A percentile compares a stretch with the other conserved stretches of the same genome.
phyloP scores from a whole-genome alignment of 495 filamentous ascomycete species.

The Cercophora sp. region DNA sequence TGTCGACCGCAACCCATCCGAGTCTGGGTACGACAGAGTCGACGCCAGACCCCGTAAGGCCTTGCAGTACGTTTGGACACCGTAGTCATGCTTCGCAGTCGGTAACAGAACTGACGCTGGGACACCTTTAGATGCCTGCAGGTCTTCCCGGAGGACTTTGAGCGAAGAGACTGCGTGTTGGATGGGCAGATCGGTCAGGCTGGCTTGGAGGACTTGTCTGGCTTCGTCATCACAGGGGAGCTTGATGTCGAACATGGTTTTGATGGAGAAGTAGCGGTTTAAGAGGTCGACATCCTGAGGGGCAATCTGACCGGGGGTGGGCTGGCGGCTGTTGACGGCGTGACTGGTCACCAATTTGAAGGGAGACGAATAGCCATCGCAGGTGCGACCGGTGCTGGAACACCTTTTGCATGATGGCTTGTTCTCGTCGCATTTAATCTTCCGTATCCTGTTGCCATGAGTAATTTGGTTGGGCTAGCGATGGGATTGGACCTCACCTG shows the following conservation, averaged over 20 bases:
- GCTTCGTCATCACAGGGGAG: slow-evolving; percentile 11
- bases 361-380: slow-evolving; percentile 24
- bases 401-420: slow-evolving; percentile 29
- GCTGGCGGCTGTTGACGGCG: neutral
- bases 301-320: slow-evolving; percentile 14
- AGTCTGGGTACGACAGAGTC: slow-evolving; percentile 7
- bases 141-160: slow-evolving; percentile 33
- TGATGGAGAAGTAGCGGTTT: slow-evolving; percentile 12
- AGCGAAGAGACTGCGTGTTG: slow-evolving; percentile 36
- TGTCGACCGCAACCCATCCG: neutral
- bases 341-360: slow-evolving; percentile 20
- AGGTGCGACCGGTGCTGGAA: slow-evolving; percentile 21
- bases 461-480: slow-evolving; percentile 24
- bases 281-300: slow-evolving; percentile 16
- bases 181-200: slow-evolving; percentile 34
- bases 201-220: slow-evolving; percentile 23
- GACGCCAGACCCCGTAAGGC: slow-evolving; percentile 10
- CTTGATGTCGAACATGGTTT: slow-evolving; percentile 13
- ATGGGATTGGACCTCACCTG: slow-evolving; percentile 31
- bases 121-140: slow-evolving; percentile 27
- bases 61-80: slow-evolving; percentile 6
- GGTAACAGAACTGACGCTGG: too few species aligned
- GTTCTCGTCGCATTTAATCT: slow-evolving; percentile 32
- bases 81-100: slow-evolving; percentile 24
- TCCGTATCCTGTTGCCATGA: slow-evolving; percentile 21